Evolutionary conservation across 1,284 basidiomycete genomes (phyloP), one percentile per base, ranked within the genome.

Genomic region (Tylopilus orsonianus): DNA sequence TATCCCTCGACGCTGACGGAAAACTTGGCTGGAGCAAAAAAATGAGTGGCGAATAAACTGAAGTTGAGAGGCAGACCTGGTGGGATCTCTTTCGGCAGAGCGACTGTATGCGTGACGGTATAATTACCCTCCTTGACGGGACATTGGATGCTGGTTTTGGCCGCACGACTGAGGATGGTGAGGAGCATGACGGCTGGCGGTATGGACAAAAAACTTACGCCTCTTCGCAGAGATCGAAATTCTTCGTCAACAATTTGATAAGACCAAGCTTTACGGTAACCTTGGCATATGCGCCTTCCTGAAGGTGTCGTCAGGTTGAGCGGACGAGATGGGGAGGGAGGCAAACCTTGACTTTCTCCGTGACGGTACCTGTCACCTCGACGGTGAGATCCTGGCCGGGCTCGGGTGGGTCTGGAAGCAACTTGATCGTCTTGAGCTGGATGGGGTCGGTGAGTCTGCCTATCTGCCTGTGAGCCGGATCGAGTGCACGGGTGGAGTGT

Each of bases 241-340:
- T 68, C 73, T 91, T 95, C 40, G 78, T 71, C 18, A 97, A 70
- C 9, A 97, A 66, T 74, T 92, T 94, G 67, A 97, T 83, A 14
- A 89, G 71, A 24, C 94, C 94, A 33, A 97, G 76, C 69, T 96
- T 97, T 52, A 97, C 93, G 1, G 72, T 71, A 3, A 97, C 92
- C 56, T 94, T 83, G 9, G 87, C 93, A 60, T 82, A 89, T 26
- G 94, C 89, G n/a, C 94, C 94, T 8, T 93, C 86, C 93, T 96
- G 53, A 19, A 2, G 40, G 26, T 13, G n/a, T 8, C 12, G 37
- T 58, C n/a, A 60, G 41, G 20, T 16, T 22, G 40, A 39, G 33
- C 16, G 13, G 47, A 36, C 36, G 27, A 10, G 24, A 37, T 19
- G 29, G 1, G 14, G 14, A n/a, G 19, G 12, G 14, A 35, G 23